Evolutionary conservation across 1,284 basidiomycete genomes (phyloP).

Genomic region (Lignosus rhinocerotis): DNA sequence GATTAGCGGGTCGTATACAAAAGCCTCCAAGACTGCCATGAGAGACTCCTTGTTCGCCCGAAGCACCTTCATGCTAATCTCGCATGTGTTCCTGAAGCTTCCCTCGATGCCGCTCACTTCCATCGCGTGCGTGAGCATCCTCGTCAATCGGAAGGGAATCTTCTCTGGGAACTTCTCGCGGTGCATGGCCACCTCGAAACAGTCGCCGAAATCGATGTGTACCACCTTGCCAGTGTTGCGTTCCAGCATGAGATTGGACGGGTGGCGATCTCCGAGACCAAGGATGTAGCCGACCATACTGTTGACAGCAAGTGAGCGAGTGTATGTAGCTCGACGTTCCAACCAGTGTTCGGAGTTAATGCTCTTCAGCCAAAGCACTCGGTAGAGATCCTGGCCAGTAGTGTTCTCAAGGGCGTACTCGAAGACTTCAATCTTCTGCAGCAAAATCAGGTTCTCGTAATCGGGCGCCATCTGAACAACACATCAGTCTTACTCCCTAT

Average conservation of each 20-base stretch:
- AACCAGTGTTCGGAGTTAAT: constrained; percentile 97
- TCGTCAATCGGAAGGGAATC: constrained; percentile 96
- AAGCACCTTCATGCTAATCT: constrained; percentile 96
- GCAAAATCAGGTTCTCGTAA: constrained; percentile 91
- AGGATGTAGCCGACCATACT: constrained; percentile 98
- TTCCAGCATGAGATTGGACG: constrained; percentile 93
- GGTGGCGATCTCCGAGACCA: constrained; percentile 97
- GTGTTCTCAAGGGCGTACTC: constrained; percentile 99
- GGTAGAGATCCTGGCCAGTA: constrained; percentile 98
- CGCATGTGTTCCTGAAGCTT: constrained; percentile 94
- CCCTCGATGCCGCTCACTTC: constrained; percentile 99
- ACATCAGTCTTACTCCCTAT: neutral
- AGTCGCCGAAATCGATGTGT: constrained; percentile 97
- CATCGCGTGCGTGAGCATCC: constrained; percentile 99
- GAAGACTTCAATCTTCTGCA: constrained; percentile 99
- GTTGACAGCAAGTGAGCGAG: constrained; percentile 92
- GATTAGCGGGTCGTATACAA: constrained; percentile 88
- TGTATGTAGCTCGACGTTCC: constrained; percentile 95
- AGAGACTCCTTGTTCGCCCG: constrained; percentile 97
- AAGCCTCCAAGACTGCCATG: constrained; percentile 96
- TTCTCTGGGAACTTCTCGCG: constrained; percentile 99
- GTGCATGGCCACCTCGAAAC: constrained; percentile 93
- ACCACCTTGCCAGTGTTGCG: constrained; percentile 89
- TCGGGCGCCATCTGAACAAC: constrained; percentile 93
- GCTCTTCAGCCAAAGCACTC: constrained; percentile 96